Evolutionary conservation across 129 eudicot species (phyloP).

Genomic region (Solidago caesia): DNA sequence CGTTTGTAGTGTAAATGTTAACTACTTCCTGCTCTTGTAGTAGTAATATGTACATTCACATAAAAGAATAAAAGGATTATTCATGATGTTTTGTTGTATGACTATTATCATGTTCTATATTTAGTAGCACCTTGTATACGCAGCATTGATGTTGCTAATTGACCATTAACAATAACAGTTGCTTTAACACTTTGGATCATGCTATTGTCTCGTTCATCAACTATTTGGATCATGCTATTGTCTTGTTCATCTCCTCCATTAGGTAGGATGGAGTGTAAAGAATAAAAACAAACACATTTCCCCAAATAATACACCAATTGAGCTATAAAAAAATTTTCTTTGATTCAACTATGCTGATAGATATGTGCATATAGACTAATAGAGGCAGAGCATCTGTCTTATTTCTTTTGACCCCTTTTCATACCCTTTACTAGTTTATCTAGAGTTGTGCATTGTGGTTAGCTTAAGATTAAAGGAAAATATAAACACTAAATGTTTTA

Average conservation of each 20-base stretch:
- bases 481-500: neutral
- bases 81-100: neutral
- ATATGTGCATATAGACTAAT: neutral
- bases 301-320: neutral
- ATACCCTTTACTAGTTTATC: neutral
- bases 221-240: neutral
- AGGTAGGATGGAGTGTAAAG: neutral
- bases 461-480: neutral
- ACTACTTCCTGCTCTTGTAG: neutral
- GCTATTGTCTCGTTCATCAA: neutral
- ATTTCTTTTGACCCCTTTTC: slow-evolving; percentile 8
- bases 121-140: neutral
- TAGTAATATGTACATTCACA: neutral
- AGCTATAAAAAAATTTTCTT: neutral
- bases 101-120: neutral
- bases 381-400: neutral
- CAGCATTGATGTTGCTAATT: neutral
- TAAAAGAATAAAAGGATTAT: neutral
- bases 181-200: neutral
- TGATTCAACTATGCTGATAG: neutral
- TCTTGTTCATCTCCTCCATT: neutral
- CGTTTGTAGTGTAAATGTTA: neutral
- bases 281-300: slow-evolving; percentile 7
- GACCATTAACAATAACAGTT: neutral
- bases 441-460: neutral